A percentile compares a stretch with the other conserved stretches of the same genome.
phyloP scores from a whole-genome alignment of 2,329 filamentous ascomycete species.

The Graphilbum ipis-grandicollis region DNA sequence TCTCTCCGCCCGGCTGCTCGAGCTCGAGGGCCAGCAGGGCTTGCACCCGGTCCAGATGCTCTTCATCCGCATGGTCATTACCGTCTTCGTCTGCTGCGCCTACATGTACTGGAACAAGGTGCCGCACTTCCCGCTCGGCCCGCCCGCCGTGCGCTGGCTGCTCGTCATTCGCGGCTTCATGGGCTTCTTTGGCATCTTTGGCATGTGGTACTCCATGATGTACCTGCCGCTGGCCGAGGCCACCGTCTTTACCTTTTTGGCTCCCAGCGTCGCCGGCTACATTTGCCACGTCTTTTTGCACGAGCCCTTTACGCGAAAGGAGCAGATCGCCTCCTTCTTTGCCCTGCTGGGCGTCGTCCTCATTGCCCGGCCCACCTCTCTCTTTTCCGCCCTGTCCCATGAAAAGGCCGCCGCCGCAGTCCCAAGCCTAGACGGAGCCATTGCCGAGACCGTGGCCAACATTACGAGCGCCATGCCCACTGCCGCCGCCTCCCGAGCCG shows the following conservation, averaged over 20 bases:
- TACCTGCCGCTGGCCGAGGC: constrained; percentile 78
- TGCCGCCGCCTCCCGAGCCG: not conserved
- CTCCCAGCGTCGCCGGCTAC: constrained; percentile 63
- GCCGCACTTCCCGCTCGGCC: constrained; percentile 54
- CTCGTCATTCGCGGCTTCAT: constrained; percentile 26
- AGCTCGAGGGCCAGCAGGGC: constrained; percentile 44
- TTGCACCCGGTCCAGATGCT: constrained; percentile 77
- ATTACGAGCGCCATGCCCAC: not conserved
- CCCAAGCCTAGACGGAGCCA: not conserved
- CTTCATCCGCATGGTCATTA: constrained; percentile 64
- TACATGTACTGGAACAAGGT: constrained; percentile 61
- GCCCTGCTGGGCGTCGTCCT: constrained; percentile 67
- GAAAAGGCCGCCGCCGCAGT: not conserved
- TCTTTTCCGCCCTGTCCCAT: constrained; percentile 15
- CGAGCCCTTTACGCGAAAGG: constrained; percentile 62
- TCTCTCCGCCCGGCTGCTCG: constrained; percentile 57
- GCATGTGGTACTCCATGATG: constrained; percentile 48
- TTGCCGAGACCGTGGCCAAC: not conserved
- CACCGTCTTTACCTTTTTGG: constrained; percentile 76
- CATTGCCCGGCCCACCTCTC: constrained; percentile 50
- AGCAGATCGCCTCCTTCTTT: constrained; percentile 59
- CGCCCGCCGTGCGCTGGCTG: constrained; percentile 46
- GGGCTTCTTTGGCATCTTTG: constrained; percentile 53
- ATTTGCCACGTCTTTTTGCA: constrained; percentile 57
- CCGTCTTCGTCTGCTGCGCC: constrained; percentile 42